phyloP scores from a whole-genome alignment of 169 alveolate species.

The Theileria annulata region DNA sequence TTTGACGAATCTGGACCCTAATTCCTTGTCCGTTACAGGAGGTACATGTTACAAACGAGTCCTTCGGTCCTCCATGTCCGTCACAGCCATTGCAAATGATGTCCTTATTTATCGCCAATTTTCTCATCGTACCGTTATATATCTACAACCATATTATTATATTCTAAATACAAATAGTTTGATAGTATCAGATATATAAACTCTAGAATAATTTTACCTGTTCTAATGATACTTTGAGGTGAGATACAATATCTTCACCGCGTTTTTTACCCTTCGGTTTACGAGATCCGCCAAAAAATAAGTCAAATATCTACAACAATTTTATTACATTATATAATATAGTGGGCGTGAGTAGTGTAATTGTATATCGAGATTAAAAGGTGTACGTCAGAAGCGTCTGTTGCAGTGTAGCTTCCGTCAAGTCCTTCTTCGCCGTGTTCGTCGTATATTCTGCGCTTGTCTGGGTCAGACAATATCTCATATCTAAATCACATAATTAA shows the following conservation, averaged over 20 bases:
- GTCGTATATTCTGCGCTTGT: conserved; percentile 94
- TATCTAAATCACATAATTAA: conserved; percentile 81
- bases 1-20: conserved; percentile 83
- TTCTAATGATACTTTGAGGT: conserved; percentile 92
- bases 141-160: conserved; percentile 68
- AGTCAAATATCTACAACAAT: conserved; percentile 79
- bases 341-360: conserved; percentile 36
- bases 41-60: conserved; percentile 87
- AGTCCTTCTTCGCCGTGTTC: conserved; percentile 97
- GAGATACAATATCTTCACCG: conserved; percentile 88
- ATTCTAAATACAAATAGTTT: conserved; percentile 11
- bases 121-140: conserved; percentile 93
- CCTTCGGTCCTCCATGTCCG: conserved; percentile 96
- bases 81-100: conserved; percentile 93
- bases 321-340: background rate
- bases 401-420: conserved; percentile 88
- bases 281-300: conserved; percentile 93
- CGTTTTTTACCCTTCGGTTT: conserved; percentile 84
- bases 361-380: conserved; percentile 63
- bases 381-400: conserved; percentile 73
- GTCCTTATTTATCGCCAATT: conserved; percentile 91
- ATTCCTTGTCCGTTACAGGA: conserved; percentile 95
- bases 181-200: background rate
- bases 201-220: conserved; percentile 72
- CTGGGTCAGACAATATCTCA: conserved; percentile 95